Base-by-base conservation (phyloP, 2,329 filamentous ascomycete genomes). In the Cordyceps tenuipes region DNA sequence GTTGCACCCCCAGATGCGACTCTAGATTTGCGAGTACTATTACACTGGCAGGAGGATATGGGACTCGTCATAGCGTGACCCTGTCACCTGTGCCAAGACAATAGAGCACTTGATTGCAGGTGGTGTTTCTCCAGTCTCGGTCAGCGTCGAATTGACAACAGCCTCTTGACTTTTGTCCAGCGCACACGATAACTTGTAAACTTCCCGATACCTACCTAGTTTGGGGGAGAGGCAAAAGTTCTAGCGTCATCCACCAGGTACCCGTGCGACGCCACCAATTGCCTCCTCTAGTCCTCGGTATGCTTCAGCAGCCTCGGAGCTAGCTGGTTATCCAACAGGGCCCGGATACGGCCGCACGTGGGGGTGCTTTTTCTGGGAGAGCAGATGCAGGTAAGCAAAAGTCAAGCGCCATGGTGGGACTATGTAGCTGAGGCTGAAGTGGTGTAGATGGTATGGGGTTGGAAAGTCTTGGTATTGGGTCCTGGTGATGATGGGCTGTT, bases 301-400 rank as follows among this genome's bases (percentile, higher is more conserved):
- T 46, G 49, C 57, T 52, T 52, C 47, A 59, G 13, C 51, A 47
- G 48, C 48, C 48, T 19, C 13, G 26, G 26, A 39, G 15, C 26
- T 46, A 39, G 57, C 48, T 36, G 57, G 41, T 47, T 48, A 53
- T 59, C 57, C 57, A 59, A 46, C 47, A 15, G 41, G 13, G 41
- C 41, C n/a, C 5, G 46, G 39, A 59, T 26, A 39, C 29, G 49
- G n/a, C 48, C 26, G 57, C 57, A 59, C 57, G 57, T 59, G 57
- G 57, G 48, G 41, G 19, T 44, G 10, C 12, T 31, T 7, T 17
- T 26, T 23, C 26, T 21, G 1, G 13, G 12, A 52, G 44, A 21
- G n/a, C 10, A 29, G 6, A 39, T n/a, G 15, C n/a, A 47, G 29
- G 41, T 36, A 12, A 52, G 41, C 39, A 52, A 9, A 13, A 13